Conservation (phyloP, 2,329 filamentous ascomycete species). For the Zymoseptoria ardabiliae region DNA sequence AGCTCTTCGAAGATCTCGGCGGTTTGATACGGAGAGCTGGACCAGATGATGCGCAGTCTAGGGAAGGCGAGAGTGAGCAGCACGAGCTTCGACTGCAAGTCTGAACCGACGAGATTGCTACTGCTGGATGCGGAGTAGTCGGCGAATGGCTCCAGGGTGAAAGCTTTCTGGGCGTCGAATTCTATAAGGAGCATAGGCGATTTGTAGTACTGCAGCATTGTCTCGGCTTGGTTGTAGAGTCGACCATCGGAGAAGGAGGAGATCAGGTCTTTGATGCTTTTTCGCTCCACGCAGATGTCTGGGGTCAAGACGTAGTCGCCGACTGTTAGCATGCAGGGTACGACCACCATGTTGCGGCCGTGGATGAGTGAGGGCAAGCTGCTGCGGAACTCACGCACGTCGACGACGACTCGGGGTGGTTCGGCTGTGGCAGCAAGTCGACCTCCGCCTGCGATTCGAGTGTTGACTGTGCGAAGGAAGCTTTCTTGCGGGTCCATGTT, state of each 20-base stretch:
- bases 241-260: constrained; percentile 86
- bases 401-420: constrained; percentile 85
- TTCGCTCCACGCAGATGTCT: constrained; percentile 86
- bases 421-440: constrained; percentile 74
- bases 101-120: constrained; percentile 55
- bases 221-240: constrained; percentile 83
- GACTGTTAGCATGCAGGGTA: constrained; percentile 93
- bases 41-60: constrained; percentile 86
- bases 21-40: constrained; percentile 84
- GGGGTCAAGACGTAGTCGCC: constrained; percentile 93
- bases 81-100: constrained; percentile 86
- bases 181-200: constrained; percentile 88
- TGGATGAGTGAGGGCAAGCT: constrained; percentile 86
- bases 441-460: constrained; percentile 88
- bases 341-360: constrained; percentile 76
- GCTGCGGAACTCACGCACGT: constrained; percentile 92
- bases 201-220: constrained; percentile 91
- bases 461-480: constrained; percentile 93
- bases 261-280: constrained; percentile 85
- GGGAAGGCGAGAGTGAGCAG: constrained; percentile 90
- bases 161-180: constrained; percentile 95
- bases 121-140: constrained; percentile 54
- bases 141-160: constrained; percentile 66
- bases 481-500: constrained; percentile 78
- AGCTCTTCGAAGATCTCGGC: constrained; percentile 93